Evolutionary conservation across 345 rosid species (phyloP).

Genomic region (Boechera stricta): DNA sequence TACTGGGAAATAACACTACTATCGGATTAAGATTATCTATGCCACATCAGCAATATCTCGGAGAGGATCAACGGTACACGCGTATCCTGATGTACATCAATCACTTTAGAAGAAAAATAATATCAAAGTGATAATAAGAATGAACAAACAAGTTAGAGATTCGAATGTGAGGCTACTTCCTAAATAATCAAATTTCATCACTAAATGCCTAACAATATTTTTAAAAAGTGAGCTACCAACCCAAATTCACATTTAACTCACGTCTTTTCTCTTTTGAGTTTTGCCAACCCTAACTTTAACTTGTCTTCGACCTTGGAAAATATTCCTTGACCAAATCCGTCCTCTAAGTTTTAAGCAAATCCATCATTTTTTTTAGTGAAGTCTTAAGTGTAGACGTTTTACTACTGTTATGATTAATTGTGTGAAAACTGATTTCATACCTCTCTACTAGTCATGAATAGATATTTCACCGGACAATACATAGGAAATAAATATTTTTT

Average conservation of each 20-base stretch:
- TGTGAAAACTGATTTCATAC: too few species aligned
- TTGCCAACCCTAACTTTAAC: background rate
- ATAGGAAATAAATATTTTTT: background rate
- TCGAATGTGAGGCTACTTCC: background rate
- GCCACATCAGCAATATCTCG: conserved; percentile 30
- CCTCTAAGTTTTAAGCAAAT: background rate
- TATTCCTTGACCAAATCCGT: too few species aligned
- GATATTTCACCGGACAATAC: background rate
- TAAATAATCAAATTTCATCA: too few species aligned
- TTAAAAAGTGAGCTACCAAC: background rate
- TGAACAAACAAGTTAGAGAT: background rate
- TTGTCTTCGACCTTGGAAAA: background rate
- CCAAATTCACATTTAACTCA: background rate
- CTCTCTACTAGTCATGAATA: background rate
- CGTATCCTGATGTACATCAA: conserved; percentile 12
- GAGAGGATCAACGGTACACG: conserved; percentile 41
- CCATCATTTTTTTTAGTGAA: background rate
- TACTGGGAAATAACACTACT: background rate
- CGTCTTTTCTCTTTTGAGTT: background rate
- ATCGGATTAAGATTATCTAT: conserved; percentile 12
- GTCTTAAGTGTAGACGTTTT: background rate
- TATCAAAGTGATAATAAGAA: too few species aligned
- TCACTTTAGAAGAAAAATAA: conserved; percentile 1
- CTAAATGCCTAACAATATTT: too few species aligned
- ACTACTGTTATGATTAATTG: background rate